Evolutionary conservation across 2,329 filamentous ascomycete genomes (phyloP), one percentile per base, ranked within the genome.

Genomic region (Alternaria consortialis): DNA sequence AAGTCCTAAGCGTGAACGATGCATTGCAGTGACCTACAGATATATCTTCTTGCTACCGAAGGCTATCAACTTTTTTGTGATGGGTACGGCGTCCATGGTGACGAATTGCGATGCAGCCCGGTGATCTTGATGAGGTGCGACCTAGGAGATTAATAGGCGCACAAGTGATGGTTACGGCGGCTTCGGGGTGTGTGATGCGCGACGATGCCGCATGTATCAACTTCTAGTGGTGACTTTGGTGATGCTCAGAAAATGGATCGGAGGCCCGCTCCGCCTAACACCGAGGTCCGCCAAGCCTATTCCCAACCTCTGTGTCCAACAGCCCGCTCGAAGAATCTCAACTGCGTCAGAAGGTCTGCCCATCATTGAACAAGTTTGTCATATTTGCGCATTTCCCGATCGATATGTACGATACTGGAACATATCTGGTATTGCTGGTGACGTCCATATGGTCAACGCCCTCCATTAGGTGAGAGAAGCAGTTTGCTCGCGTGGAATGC

Each of bases 11-110:
- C 12, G 3, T 36, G 29, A 31, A 47, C n/a, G 32, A 36, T 31
- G 47, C 29, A n/a, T 8, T 37, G 8, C 48, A 53, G 48, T 31
- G 34, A 50, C 79, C n/a, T 77, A 84, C 82, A 85, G 77, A 68
- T 80, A 83, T 58, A 85, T 75, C 69, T 82, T 79, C 66, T 83
- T 82, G 74, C 70, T 80, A 65, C 79, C 79, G 60, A 78, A 76
- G 15, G 71, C 70, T 55, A 77, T 70, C 44, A 77, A 60, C 67
- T 76, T 77, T 60, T 75, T 73, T 47, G 70, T 66, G 57, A 75
- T 73, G 25, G 69, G 67, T 59, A 74, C 62, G n/a, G 69, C 63
- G 60, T 74, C 70, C 72, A 77, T 76, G 54, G 54, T 17, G 37
- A 40, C n/a, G 37, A 11, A 23, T 23, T 40, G 37, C 37, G 37